Evolutionary conservation across 805 yeast genomes (phyloP), one percentile per base, ranked within the genome.

Genomic region (Isabelozyma heimii): DNA sequence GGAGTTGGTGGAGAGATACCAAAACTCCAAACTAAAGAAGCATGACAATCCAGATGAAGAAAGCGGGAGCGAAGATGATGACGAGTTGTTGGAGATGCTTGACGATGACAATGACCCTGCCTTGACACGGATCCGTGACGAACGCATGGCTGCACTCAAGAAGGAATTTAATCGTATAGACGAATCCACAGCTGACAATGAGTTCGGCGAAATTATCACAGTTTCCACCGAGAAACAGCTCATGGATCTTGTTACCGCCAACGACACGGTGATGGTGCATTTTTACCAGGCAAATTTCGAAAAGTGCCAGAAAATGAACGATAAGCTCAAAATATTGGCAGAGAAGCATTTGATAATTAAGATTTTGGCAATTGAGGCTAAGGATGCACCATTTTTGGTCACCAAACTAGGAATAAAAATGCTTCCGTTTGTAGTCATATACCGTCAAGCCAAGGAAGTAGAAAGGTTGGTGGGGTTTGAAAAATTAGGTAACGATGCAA

Each of bases 381-480:
- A 73, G 35, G 68, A 77, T 37, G 87, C 91, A 1, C 91, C 95
- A 3, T 89, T 89, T 59, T 68, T 90, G 42, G 89, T 83, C 4
- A 67, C 81, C 2, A 83, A 81, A 59, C 73, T 90, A 38, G 69
- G 73, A 2, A 75, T 90, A 44, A 81, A 85, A 60, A 83, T 85
- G 9, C 70, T 89, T 5, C 97, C 97, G 0, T 84, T 83, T 54
- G 83, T 89, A 2, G 65, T 86, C 1, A 71, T 82, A 8, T 89
- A 84, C 59, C 69, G 67, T 10, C 69, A 77, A 37, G 91, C 91
- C 1, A 65, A 74, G 41, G 92, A 87, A 56, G 60, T 71, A 4
- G 74, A 77, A 12, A 67, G 89, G 51, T 58, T 88, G 5, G 76
- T 88, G 5, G 97, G 97, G 5, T 85, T 89, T 57, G 84, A 83